phyloP scores from a whole-genome alignment of 139 green algal species.

The Coccomyxa sp. region DNA sequence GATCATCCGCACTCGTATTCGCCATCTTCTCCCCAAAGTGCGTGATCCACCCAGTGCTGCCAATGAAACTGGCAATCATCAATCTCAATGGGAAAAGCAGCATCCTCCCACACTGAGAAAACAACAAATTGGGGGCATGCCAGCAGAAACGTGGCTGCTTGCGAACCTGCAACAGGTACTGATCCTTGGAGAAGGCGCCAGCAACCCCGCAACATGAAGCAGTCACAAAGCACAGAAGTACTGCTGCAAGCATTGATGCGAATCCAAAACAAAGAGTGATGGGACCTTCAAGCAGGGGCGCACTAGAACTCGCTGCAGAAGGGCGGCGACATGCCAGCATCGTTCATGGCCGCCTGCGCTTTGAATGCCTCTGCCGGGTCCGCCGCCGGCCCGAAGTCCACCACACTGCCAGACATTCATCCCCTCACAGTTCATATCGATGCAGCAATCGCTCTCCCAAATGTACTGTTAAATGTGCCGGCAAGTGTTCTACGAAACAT shows the following conservation, averaged over 20 bases:
- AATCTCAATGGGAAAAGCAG: not conserved
- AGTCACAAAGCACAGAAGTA: too few species aligned
- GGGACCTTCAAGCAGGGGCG: not conserved
- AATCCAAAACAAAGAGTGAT: too few species aligned
- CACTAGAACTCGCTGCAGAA: constrained; percentile 63
- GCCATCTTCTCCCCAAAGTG: constrained; percentile 61
- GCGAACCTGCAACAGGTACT: not conserved
- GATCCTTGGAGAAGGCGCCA: not conserved
- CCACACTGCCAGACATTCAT: constrained; percentile 16
- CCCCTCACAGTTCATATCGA: not conserved
- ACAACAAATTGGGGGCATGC: not conserved
- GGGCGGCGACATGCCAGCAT: constrained; percentile 29
- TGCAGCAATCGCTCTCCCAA: not conserved
- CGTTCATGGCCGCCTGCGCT: constrained; percentile 40
- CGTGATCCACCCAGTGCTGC: constrained; percentile 43
- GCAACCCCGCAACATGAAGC: too few species aligned
- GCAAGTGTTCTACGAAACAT: not conserved
- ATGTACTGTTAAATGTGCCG: not conserved
- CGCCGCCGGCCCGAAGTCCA: constrained; percentile 49
- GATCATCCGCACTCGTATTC: constrained; percentile 25
- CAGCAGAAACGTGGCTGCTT: not conserved
- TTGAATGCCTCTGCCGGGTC: constrained; percentile 32
- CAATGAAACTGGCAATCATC: not conserved
- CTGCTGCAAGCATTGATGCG: too few species aligned
- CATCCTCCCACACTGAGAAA: not conserved